Percentiles rank a stretch among this genome's conserved stretches.
Evolutionary conservation across 139 green algal species (phyloP).

Genomic region (Ulvella scutata): DNA sequence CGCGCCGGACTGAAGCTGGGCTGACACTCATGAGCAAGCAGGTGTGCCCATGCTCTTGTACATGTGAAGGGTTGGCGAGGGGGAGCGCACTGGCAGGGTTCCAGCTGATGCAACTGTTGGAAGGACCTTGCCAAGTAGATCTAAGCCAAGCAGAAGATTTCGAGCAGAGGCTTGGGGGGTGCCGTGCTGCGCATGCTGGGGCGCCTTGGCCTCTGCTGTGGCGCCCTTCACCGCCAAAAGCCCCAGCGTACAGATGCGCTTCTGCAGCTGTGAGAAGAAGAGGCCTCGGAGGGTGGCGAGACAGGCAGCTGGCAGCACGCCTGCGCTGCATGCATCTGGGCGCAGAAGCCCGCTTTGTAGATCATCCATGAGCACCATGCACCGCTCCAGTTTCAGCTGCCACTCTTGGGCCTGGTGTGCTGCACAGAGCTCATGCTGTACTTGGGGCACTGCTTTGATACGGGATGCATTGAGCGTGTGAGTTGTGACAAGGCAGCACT

Average conservation of each 20-base stretch:
- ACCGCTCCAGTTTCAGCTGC: background rate
- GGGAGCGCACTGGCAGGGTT: background rate
- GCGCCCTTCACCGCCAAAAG: background rate
- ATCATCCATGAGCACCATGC: background rate
- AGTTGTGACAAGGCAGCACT: no score
- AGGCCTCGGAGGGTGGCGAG: background rate
- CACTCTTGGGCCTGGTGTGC: background rate
- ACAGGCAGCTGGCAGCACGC: background rate
- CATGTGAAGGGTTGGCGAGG: no score
- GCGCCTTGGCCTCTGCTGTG: background rate
- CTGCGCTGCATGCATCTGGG: background rate
- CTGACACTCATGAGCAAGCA: no score
- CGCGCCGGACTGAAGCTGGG: no score
- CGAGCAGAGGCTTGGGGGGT: background rate
- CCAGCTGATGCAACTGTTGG: background rate
- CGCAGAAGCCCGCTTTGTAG: background rate
- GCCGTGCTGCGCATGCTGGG: no score
- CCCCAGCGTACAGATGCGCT: background rate
- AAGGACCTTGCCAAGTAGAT: background rate
- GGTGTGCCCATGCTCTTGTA: no score
- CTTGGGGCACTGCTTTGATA: no score
- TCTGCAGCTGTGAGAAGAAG: background rate
- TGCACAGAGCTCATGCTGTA: no score
- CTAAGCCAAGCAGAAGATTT: background rate
- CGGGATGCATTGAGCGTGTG: no score